Conservation (phyloP, 495 filamentous ascomycete genomes). For the Poronia punctata region DNA sequence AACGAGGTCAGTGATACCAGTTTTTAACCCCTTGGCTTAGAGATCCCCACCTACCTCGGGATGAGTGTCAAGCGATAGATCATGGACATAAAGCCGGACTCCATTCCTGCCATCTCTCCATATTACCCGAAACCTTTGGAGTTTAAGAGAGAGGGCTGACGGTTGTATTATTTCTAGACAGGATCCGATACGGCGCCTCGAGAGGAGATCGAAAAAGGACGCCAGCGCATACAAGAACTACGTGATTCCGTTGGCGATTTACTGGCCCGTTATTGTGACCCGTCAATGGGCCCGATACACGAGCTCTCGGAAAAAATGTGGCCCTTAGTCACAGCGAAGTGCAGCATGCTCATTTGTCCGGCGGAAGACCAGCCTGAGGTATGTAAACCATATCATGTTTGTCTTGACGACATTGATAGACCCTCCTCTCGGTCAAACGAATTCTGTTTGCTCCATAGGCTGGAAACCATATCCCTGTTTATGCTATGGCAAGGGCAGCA, state of each 20-base stretch:
- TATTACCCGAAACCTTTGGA: background rate
- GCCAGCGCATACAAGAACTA: slow-evolving; percentile 39
- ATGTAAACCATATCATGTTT: slow-evolving; percentile 5
- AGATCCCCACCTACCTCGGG: background rate
- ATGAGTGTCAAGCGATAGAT: no score
- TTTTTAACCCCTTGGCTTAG: no score
- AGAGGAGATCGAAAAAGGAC: slow-evolving; percentile 42
- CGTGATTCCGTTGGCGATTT: slow-evolving; percentile 37
- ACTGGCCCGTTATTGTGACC: slow-evolving; percentile 52
- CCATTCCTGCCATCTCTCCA: background rate
- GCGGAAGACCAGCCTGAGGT: slow-evolving; percentile 35
- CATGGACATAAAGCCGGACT: background rate
- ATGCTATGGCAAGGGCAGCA: background rate
- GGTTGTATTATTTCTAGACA: background rate
- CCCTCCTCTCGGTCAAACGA: no score
- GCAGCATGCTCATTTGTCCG: slow-evolving; percentile 38
- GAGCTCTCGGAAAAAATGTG: slow-evolving; percentile 44
- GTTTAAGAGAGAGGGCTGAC: slow-evolving; percentile 1
- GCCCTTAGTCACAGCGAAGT: slow-evolving; percentile 34
- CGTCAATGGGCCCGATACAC: slow-evolving; percentile 54
- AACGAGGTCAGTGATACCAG: slow-evolving; percentile 25
- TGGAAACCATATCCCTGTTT: slow-evolving; percentile 1
- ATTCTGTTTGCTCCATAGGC: no score
- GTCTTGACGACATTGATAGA: no score
- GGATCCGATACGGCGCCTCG: slow-evolving; percentile 5